Percentiles rank a stretch among this genome's conserved stretches.
These are phyloP conservation scores for Epicoccum nigrum DNA, from an alignment of 2,329 filamentous ascomycete genomes.

Conservation along the genomic window DNA sequence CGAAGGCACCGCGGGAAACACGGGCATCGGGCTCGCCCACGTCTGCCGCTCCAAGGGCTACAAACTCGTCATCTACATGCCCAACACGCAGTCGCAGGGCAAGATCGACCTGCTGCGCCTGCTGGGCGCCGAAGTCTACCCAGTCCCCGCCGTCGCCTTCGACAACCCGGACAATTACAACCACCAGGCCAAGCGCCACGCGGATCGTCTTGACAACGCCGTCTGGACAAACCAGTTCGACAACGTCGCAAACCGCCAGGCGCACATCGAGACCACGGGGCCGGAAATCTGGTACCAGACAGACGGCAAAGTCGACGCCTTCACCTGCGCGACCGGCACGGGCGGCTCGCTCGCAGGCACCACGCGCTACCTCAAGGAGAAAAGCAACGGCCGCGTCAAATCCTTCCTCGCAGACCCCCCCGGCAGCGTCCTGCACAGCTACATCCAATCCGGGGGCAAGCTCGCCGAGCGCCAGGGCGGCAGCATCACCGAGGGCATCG, in stretches of 20 bases:
- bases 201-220: constrained; percentile 82
- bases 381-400: constrained; percentile 78
- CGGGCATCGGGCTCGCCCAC: constrained; percentile 95
- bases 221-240: constrained; percentile 99
- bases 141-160: constrained; percentile 93
- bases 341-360: constrained; percentile 88
- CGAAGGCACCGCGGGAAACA: constrained; percentile 97
- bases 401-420: constrained; percentile 92
- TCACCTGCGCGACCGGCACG: constrained; percentile 93
- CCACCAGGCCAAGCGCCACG: constrained; percentile 89
- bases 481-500: constrained; percentile 97
- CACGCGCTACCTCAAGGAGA: constrained; percentile 86
- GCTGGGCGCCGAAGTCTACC: constrained; percentile 92
- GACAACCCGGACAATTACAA: constrained; percentile 98
- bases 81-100: constrained; percentile 95
- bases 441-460: constrained; percentile 83
- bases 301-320: constrained; percentile 82
- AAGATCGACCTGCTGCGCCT: constrained; percentile 93
- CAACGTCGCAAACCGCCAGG: constrained; percentile 89
- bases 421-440: constrained; percentile 89
- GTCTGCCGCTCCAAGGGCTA: constrained; percentile 93
- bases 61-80: constrained; percentile 98
- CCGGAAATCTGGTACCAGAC: constrained; percentile 98
- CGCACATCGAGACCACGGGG: constrained; percentile 95
- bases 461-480: constrained; percentile 80